These are phyloP conservation scores for Diaporthe sp. DNA, from an alignment of 2,329 filamentous ascomycete genomes.

Conservation along the genomic window DNA sequence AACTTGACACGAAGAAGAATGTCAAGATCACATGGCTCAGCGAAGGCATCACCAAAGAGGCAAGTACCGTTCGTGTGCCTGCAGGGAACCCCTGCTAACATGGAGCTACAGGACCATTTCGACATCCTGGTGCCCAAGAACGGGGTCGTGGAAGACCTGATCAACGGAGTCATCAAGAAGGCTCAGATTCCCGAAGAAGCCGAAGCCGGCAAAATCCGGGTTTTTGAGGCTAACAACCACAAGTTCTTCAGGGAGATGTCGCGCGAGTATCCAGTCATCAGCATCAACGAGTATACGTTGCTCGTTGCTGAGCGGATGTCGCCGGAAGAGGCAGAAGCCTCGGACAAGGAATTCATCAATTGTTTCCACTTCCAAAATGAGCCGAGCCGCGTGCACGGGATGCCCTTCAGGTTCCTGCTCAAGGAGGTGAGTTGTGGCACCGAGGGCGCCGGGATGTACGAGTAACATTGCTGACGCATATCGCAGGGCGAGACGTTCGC, in stretches of 20 bases:
- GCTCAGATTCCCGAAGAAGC: slow-evolving; percentile 79
- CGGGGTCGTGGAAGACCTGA: slow-evolving; percentile 81
- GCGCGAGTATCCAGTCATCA: slow-evolving; percentile 77
- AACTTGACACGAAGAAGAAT: slow-evolving; percentile 91
- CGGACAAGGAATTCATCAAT: slow-evolving; percentile 72
- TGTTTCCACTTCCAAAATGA: slow-evolving; percentile 96
- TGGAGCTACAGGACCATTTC: slow-evolving; percentile 70
- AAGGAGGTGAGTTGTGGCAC: slow-evolving; percentile 70
- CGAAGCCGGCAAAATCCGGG: slow-evolving; percentile 75
- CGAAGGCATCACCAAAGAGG: slow-evolving; percentile 92
- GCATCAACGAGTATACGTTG: slow-evolving; percentile 86
- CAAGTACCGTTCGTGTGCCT: slow-evolving; percentile 50
- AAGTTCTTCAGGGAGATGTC: slow-evolving; percentile 85
- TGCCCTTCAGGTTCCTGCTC: slow-evolving; percentile 91
- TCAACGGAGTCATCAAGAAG: slow-evolving; percentile 82
- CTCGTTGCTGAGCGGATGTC: slow-evolving; percentile 86
- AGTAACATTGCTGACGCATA: background rate
- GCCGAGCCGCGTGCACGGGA: slow-evolving; percentile 82
- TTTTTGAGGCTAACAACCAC: slow-evolving; percentile 85
- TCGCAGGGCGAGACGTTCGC: slow-evolving; percentile 82
- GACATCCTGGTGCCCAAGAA: slow-evolving; percentile 91
- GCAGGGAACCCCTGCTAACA: slow-evolving; percentile 39
- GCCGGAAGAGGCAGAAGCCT: slow-evolving; percentile 73
- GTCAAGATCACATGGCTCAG: slow-evolving; percentile 86
- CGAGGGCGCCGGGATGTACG: background rate